Percentiles rank a stretch among this genome's conserved stretches.
Conservation (phyloP, 2,329 filamentous ascomycete genomes). For the Thielaviopsis musarum region DNA sequence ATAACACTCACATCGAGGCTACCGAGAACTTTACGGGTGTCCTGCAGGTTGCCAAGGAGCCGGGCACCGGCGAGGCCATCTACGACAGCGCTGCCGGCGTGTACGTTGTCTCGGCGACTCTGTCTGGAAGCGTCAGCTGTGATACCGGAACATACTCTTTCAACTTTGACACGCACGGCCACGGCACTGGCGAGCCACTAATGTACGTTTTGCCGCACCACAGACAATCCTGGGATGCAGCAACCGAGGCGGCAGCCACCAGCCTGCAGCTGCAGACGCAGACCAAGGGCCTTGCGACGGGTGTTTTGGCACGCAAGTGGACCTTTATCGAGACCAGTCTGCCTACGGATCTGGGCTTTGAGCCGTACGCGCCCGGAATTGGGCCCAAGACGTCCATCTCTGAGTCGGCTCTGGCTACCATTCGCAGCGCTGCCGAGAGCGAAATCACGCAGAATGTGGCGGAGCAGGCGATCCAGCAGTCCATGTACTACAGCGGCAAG, state of each 20-base stretch:
- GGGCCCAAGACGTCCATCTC: slow-evolving; percentile 31
- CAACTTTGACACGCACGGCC: slow-evolving; percentile 54
- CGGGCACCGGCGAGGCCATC: slow-evolving; percentile 40
- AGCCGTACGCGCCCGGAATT: slow-evolving; percentile 51
- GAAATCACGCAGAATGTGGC: slow-evolving; percentile 65
- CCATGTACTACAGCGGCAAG: slow-evolving; percentile 90
- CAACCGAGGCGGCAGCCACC: slow-evolving; percentile 31
- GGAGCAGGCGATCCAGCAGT: slow-evolving; percentile 57
- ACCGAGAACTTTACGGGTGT: slow-evolving; percentile 54
- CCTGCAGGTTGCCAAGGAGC: slow-evolving; percentile 71
- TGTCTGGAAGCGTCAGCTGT: slow-evolving; percentile 46
- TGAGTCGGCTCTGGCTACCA: slow-evolving; percentile 36
- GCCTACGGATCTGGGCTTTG: slow-evolving; percentile 58
- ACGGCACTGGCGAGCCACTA: slow-evolving; percentile 41
- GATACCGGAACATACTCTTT: slow-evolving; percentile 55
- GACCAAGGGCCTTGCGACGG: slow-evolving; percentile 67
- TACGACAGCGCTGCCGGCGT: slow-evolving; percentile 64
- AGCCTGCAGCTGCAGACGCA: slow-evolving; percentile 56
- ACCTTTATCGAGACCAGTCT: slow-evolving; percentile 61
- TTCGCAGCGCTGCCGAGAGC: slow-evolving; percentile 44
- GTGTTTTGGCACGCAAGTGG: slow-evolving; percentile 57
- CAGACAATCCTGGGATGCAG: slow-evolving; percentile 50
- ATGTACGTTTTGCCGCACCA: slow-evolving; percentile 90
- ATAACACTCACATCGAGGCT: slow-evolving; percentile 48
- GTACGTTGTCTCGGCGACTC: slow-evolving; percentile 46